These are phyloP conservation scores for Lodderomyces oxycetoniae DNA, from an alignment of 1,139 yeast species.

Conservation along the genomic window DNA sequence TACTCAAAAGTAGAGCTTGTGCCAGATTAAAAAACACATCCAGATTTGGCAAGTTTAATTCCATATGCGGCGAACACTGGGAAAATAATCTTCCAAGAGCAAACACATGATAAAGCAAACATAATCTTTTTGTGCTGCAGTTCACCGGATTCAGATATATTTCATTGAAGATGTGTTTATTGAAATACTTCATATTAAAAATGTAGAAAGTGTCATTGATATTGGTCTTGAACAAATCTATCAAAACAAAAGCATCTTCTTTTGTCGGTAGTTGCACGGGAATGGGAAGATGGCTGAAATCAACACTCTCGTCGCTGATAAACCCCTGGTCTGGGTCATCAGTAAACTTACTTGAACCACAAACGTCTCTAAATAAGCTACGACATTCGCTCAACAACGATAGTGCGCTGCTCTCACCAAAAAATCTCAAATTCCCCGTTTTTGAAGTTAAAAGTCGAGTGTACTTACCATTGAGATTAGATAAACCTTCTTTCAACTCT, in stretches of 20 bases:
- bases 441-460: slow-evolving; percentile 18
- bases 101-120: slow-evolving; percentile 31
- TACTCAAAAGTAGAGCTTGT: slow-evolving; percentile 21
- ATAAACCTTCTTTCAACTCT: slow-evolving; percentile 12
- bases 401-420: slow-evolving; percentile 25
- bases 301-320: slow-evolving; percentile 27
- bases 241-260: slow-evolving; percentile 23
- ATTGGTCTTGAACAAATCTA: slow-evolving; percentile 28
- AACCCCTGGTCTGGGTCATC: slow-evolving; percentile 30
- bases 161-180: slow-evolving; percentile 18
- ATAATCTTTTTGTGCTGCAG: slow-evolving; percentile 8
- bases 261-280: slow-evolving; percentile 21
- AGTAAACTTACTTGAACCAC: slow-evolving; percentile 21
- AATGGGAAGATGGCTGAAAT: slow-evolving; percentile 17
- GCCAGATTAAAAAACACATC: slow-evolving; percentile 29
- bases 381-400: slow-evolving; percentile 23
- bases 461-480: slow-evolving; percentile 15
- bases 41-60: slow-evolving; percentile 16
- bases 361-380: slow-evolving; percentile 16
- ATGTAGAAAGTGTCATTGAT: slow-evolving; percentile 33
- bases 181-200: slow-evolving; percentile 29
- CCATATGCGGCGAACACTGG: slow-evolving; percentile 15
- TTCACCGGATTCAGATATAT: slow-evolving; percentile 22
- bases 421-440: slow-evolving; percentile 19
- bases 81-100: slow-evolving; percentile 36